These are phyloP conservation scores for Dalbergia cultrata DNA, from an alignment of 306 rosid genomes.

Conservation along the genomic window DNA sequence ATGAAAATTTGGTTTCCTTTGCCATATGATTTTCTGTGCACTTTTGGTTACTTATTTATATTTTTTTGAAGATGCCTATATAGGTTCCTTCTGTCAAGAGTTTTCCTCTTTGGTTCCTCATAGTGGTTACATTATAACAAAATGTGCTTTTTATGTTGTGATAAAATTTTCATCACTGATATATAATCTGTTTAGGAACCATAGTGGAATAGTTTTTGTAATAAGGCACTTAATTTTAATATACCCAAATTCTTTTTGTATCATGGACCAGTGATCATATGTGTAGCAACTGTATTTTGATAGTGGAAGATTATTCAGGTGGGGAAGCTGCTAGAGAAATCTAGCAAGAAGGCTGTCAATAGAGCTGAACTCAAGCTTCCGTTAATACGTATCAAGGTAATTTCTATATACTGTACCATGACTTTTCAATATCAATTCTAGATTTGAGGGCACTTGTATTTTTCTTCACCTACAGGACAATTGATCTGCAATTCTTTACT, in stretches of 20 bases:
- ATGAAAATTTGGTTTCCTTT: slow-evolving; percentile 3
- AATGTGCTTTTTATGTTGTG: slow-evolving; percentile 3
- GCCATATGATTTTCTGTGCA: slow-evolving; percentile 23
- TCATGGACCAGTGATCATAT: slow-evolving; percentile 32
- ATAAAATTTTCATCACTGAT: slow-evolving; percentile 32
- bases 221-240: slow-evolving; percentile 1
- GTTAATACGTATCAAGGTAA: slow-evolving; percentile 91
- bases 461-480: slow-evolving; percentile 25
- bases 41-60: slow-evolving; percentile 13
- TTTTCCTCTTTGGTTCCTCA: slow-evolving; percentile 26
- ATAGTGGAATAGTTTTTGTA: slow-evolving; percentile 1
- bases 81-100: slow-evolving; percentile 24
- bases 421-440: slow-evolving; percentile 28
- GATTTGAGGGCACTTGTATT: slow-evolving; percentile 24
- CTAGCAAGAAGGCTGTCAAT: slow-evolving; percentile 65
- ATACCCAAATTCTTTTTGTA: slow-evolving; percentile 20
- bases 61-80: slow-evolving; percentile 5
- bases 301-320: slow-evolving; percentile 65
- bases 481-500: slow-evolving; percentile 27
- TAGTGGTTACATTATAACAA: slow-evolving; percentile 22
- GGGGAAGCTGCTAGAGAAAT: slow-evolving; percentile 71
- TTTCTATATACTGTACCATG: slow-evolving; percentile 3
- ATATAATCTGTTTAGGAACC: slow-evolving; percentile 31
- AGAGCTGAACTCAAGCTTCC: slow-evolving; percentile 86
- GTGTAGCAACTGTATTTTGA: slow-evolving; percentile 44